These are phyloP conservation scores for Strigomonas culicis DNA, from an alignment of 208 protist species.

Conservation along the genomic window DNA sequence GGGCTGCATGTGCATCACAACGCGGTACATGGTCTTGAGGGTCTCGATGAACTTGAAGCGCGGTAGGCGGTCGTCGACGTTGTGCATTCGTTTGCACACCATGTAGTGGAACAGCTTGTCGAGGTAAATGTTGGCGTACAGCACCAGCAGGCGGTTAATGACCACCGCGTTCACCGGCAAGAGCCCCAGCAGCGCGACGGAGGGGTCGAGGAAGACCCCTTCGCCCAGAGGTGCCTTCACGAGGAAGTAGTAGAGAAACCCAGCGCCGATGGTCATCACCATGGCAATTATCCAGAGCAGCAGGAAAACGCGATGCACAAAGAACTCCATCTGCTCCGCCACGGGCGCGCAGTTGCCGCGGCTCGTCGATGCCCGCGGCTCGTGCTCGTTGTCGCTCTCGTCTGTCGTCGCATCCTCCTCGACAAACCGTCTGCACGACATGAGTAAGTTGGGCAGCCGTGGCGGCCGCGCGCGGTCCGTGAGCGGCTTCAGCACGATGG, in stretches of 20 bases:
- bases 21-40: slow-evolving; percentile 44
- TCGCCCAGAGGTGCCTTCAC: slow-evolving; percentile 42
- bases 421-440: slow-evolving; percentile 32
- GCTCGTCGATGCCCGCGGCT: slow-evolving; percentile 52
- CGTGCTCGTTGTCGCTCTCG: slow-evolving; percentile 76
- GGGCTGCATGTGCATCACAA: slow-evolving; percentile 41
- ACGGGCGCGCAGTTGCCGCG: slow-evolving; percentile 75
- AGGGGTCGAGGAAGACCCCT: slow-evolving; percentile 57
- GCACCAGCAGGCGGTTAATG: slow-evolving; percentile 65
- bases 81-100: slow-evolving; percentile 52
- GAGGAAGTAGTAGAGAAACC: slow-evolving; percentile 38
- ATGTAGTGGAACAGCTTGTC: slow-evolving; percentile 81
- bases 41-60: slow-evolving; percentile 67
- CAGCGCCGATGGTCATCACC: slow-evolving; percentile 35
- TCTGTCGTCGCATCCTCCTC: slow-evolving; percentile 79
- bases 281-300: slow-evolving; percentile 66
- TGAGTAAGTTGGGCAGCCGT: slow-evolving; percentile 58
- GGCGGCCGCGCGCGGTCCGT: slow-evolving; percentile 61
- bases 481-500: slow-evolving; percentile 75
- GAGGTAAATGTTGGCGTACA: slow-evolving; percentile 85
- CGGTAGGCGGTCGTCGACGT: slow-evolving; percentile 72
- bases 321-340: slow-evolving; percentile 82
- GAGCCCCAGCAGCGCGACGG: slow-evolving; percentile 75
- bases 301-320: slow-evolving; percentile 72
- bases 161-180: slow-evolving; percentile 84